Conservation (phyloP, 2,329 filamentous ascomycete genomes). For the Aspergillus tubingensis region DNA sequence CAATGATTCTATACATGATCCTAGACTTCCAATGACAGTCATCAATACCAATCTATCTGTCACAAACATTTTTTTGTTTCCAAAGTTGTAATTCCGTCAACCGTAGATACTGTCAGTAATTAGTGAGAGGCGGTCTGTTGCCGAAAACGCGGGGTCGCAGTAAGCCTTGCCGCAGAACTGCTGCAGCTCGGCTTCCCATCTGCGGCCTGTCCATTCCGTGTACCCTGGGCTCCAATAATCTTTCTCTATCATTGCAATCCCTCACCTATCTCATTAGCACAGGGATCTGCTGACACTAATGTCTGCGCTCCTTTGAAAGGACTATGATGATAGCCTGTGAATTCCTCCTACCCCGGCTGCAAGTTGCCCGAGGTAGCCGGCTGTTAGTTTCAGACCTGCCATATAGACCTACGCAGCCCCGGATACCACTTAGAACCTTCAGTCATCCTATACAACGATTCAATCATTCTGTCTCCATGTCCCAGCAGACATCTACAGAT, state of each 20-base stretch:
- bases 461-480: conserved; percentile 17
- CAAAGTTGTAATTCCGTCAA: not conserved
- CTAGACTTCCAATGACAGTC: not conserved
- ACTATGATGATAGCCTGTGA: conserved; percentile 17
- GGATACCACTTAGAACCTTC: not conserved
- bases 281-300: not conserved
- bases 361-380: conserved; percentile 13
- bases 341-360: conserved; percentile 1
- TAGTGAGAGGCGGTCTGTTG: not conserved
- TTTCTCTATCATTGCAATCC: not conserved
- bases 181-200: not conserved
- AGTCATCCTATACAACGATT: conserved; percentile 7
- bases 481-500: conserved; percentile 3
- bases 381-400: conserved; percentile 6
- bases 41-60: conserved; percentile 2
- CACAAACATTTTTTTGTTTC: not conserved
- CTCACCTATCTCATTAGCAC: not conserved
- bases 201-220: not conserved
- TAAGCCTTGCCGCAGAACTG: not conserved
- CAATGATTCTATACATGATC: not conserved
- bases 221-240: not conserved
- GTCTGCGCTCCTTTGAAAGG: not conserved
- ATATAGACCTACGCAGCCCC: conserved; percentile 1
- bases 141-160: conserved; percentile 1
- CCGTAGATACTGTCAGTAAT: not conserved